phyloP scores from a whole-genome alignment of 2,329 filamentous ascomycete genomes.

The Xylariaceae sp. region DNA sequence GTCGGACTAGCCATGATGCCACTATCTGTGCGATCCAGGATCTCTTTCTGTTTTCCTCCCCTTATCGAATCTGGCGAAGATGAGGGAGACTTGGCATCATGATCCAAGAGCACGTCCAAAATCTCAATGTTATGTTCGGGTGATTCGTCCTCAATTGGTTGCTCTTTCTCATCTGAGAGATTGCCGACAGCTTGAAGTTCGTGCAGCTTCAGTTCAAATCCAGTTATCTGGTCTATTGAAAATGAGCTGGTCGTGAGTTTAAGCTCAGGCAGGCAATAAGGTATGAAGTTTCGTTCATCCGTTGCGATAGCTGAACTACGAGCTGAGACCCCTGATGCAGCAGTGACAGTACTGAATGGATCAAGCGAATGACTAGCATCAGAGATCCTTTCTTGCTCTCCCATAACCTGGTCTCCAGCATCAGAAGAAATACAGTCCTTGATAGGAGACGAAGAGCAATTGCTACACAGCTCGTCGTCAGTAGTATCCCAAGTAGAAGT shows the following conservation, averaged over 20 bases:
- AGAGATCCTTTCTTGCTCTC: neutral
- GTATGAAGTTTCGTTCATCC: constrained; percentile 1
- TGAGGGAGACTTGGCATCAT: constrained; percentile 38
- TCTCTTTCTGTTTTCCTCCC: constrained; percentile 22
- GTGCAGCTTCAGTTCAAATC: constrained; percentile 28
- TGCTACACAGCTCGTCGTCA: constrained; percentile 4
- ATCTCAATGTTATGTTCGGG: constrained; percentile 28
- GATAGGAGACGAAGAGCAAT: neutral
- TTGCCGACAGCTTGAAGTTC: constrained; percentile 44
- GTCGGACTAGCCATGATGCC: constrained; percentile 45
- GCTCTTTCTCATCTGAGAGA: constrained; percentile 43
- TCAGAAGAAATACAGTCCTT: constrained; percentile 16
- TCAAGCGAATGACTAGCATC: neutral
- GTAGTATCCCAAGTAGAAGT: constrained; percentile 33
- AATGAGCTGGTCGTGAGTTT: constrained; percentile 32
- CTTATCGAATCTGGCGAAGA: constrained; percentile 19
- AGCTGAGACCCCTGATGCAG: neutral
- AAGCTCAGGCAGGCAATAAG: constrained; percentile 25
- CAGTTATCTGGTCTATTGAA: constrained; percentile 28
- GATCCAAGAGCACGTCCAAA: constrained; percentile 34
- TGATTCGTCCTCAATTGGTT: constrained; percentile 42
- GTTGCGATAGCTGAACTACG: neutral
- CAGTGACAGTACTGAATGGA: neutral
- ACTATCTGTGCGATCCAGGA: constrained; percentile 43
- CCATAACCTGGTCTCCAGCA: neutral